A percentile compares a stretch with the other conserved stretches of the same genome.
phyloP scores from a whole-genome alignment of 2,329 filamentous ascomycete genomes.

The Botrytis byssoidea region DNA sequence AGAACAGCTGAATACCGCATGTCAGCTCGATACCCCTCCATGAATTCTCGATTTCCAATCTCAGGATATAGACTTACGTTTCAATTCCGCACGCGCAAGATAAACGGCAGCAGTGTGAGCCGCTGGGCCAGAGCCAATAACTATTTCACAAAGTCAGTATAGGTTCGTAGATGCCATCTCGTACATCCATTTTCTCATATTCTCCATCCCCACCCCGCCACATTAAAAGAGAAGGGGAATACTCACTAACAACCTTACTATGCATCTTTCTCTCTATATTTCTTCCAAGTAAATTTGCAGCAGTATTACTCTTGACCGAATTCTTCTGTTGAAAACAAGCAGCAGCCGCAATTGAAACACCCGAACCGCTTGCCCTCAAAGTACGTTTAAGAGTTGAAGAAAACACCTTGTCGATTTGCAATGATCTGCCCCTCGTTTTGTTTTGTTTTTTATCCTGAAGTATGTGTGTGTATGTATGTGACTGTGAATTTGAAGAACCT shows the following conservation, averaged over 20 bases:
- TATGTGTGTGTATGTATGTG: background rate
- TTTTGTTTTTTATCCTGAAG: background rate
- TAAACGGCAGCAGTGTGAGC: constrained; percentile 98
- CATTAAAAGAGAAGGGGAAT: background rate
- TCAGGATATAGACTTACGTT: constrained; percentile 50
- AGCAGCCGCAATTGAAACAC: constrained; percentile 71
- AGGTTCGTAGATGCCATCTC: background rate
- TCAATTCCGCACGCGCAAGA: constrained; percentile 87
- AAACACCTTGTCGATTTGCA: constrained; percentile 78
- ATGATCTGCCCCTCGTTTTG: background rate
- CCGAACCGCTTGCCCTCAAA: constrained; percentile 69
- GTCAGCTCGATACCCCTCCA: constrained; percentile 34
- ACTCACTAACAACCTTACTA: constrained; percentile 84
- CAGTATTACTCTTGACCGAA: constrained; percentile 37
- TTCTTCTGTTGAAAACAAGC: constrained; percentile 61
- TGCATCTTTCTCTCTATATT: constrained; percentile 67
- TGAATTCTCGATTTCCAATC: background rate
- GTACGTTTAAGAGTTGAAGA: constrained; percentile 76
- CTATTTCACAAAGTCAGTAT: constrained; percentile 41
- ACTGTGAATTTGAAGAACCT: background rate
- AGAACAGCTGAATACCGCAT: constrained; percentile 61
- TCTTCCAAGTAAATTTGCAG: constrained; percentile 33
- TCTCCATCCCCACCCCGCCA: background rate
- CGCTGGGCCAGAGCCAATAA: constrained; percentile 92
- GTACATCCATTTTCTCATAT: background rate